phyloP scores from a whole-genome alignment of 371 early-diverging fungal species.

The Lichtheimia ornata region DNA sequence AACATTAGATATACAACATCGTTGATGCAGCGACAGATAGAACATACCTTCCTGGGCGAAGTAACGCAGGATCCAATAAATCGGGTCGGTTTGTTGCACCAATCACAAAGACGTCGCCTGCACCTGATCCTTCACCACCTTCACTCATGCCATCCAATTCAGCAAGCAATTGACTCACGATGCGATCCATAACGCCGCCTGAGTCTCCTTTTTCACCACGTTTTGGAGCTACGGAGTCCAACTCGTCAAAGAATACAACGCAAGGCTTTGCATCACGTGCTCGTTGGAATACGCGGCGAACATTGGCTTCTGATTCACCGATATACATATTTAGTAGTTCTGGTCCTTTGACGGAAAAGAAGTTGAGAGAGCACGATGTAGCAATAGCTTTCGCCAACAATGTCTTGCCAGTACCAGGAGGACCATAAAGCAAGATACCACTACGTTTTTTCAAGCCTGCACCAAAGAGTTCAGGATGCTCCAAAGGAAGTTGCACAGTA shows the following conservation, averaged over 20 bases:
- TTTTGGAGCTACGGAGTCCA: constrained; percentile 98
- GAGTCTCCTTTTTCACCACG: constrained; percentile 96
- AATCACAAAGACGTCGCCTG: constrained; percentile 97
- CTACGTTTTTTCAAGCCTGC: constrained; percentile 97
- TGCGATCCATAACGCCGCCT: constrained; percentile 98
- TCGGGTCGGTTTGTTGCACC: constrained; percentile 99
- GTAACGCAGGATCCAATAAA: constrained; percentile 95
- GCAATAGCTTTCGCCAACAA: constrained; percentile 99
- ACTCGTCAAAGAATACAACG: constrained; percentile 99
- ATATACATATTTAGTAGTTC: constrained; percentile 92
- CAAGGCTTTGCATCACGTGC: constrained; percentile 98
- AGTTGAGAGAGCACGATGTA: constrained; percentile 95
- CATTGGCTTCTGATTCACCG: constrained; percentile 96
- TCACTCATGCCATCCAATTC: constrained; percentile 93
- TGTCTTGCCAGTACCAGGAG: constrained; percentile 99
- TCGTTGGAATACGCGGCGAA: constrained; percentile 96
- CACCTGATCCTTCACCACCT: constrained; percentile 46
- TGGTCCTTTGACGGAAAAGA: constrained; percentile 99
- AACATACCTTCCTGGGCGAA: constrained; percentile 56
- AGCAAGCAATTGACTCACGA: constrained; percentile 93
- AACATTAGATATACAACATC: no score
- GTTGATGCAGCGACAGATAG: not conserved
- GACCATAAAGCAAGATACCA: constrained; percentile 94
- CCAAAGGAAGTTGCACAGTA: constrained; percentile 97
- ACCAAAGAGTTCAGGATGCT: constrained; percentile 96